phyloP scores from a whole-genome alignment of 495 filamentous ascomycete genomes.

The Neurospora sp. region DNA sequence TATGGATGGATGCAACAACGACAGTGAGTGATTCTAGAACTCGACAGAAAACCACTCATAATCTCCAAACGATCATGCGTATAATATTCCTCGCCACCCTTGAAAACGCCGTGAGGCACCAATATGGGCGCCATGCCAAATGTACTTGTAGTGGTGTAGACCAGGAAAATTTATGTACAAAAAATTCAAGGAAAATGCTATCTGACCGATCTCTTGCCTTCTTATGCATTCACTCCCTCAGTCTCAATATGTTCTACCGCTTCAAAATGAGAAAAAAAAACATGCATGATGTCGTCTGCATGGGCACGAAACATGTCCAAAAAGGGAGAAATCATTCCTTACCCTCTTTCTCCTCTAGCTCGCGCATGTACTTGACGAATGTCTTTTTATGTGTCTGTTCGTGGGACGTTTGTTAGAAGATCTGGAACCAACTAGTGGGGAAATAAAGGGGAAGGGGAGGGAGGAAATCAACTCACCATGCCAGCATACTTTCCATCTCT shows the following conservation, averaged over 20 bases:
- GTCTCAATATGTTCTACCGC: background rate
- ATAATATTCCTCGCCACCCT: background rate
- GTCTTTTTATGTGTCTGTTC: constrained; percentile 78
- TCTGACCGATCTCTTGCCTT: background rate
- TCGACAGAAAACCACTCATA: too few species aligned
- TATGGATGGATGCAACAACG: background rate
- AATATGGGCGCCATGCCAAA: background rate
- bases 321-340: constrained; percentile 2
- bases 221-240: background rate
- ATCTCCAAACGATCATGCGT: background rate
- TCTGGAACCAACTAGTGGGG: background rate
- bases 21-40: background rate
- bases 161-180: background rate
- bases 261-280: background rate
- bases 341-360: constrained; percentile 54
- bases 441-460: background rate
- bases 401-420: constrained; percentile 14
- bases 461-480: constrained; percentile 46
- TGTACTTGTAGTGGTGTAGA: background rate
- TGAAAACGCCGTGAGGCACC: background rate
- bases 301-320: background rate
- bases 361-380: constrained; percentile 89
- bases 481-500: constrained; percentile 78
- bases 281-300: background rate
- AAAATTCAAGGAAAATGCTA: background rate